phyloP scores from a whole-genome alignment of 495 filamentous ascomycete species.

The Friedmanniomyces endolithicus region DNA sequence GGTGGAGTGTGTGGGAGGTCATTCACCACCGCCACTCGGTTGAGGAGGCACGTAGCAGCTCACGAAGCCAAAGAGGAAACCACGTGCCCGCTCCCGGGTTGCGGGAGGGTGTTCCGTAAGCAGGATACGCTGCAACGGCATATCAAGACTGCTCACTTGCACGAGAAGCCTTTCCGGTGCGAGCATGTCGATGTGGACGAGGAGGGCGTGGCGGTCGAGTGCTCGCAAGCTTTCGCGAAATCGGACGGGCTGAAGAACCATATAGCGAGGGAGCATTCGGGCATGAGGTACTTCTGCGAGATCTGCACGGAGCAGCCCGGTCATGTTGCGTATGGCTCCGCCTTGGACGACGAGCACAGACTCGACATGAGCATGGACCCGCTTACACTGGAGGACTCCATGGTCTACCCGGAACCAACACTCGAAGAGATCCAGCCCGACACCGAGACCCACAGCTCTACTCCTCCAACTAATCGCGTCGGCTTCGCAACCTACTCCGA shows the following conservation, averaged over 20 bases:
- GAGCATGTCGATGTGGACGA: conserved; percentile 29
- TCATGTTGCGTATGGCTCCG: conserved; percentile 10
- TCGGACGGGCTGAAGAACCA: conserved; percentile 58
- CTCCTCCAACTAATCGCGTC: conserved; percentile 22
- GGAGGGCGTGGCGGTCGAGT: neutral
- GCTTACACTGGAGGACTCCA: neutral
- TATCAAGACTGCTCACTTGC: conserved; percentile 58
- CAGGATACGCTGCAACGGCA: conserved; percentile 77
- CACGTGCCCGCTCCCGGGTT: conserved; percentile 59
- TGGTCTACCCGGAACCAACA: neutral
- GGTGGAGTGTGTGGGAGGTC: conserved; percentile 53
- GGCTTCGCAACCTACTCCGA: conserved; percentile 60
- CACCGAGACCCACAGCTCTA: neutral
- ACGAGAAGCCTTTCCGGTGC: conserved; percentile 49
- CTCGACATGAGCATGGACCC: conserved; percentile 12
- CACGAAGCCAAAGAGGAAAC: conserved; percentile 28
- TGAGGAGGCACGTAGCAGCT: conserved; percentile 38
- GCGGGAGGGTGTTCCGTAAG: conserved; percentile 72
- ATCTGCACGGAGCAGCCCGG: conserved; percentile 38
- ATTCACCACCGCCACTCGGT: conserved; percentile 63
- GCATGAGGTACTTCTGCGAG: conserved; percentile 57
- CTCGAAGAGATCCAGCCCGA: neutral
- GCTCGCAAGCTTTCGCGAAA: conserved; percentile 46
- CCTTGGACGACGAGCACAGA: conserved; percentile 12
- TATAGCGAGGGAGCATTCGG: conserved; percentile 53